A percentile compares a stretch with the other conserved stretches of the same genome.
phyloP scores from a whole-genome alignment of 225 moss, liverwort and hornwort genomes.

The Antitrichia curtipendula region DNA sequence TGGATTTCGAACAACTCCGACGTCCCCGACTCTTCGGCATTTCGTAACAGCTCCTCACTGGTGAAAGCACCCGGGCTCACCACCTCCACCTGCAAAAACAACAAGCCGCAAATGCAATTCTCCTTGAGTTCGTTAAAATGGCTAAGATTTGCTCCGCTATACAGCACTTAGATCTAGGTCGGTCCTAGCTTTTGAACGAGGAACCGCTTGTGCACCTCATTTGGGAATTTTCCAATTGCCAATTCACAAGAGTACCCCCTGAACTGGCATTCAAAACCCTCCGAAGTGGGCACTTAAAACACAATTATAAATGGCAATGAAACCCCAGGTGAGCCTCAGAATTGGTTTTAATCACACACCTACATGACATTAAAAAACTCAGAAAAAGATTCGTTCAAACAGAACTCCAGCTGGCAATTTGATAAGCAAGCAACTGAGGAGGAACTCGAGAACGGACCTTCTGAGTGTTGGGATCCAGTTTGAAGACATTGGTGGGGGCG shows the following conservation, averaged over 20 bases:
- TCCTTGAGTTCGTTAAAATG: neutral
- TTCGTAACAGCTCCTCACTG: conserved; percentile 44
- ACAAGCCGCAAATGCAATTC: neutral
- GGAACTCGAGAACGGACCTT: conserved; percentile 9
- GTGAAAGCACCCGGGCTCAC: conserved; percentile 51
- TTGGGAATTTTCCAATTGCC: neutral
- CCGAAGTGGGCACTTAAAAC: neutral
- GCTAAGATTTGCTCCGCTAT: neutral
- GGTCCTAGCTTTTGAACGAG: neutral
- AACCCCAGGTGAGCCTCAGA: neutral
- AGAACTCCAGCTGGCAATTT: neutral
- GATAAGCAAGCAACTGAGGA: neutral
- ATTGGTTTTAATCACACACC: too few relatives aligned
- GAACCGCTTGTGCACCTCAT: too few relatives aligned
- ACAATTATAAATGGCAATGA: neutral
- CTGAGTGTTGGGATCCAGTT: conserved; percentile 40
- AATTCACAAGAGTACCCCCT: neutral
- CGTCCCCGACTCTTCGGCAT: conserved; percentile 48
- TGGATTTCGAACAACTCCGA: conserved; percentile 43
- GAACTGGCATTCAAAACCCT: neutral
- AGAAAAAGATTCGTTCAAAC: neutral
- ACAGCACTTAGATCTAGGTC: neutral
- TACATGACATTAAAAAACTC: neutral
- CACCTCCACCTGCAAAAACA: conserved; percentile 43
- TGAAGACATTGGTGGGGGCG: conserved; percentile 54